Base-by-base conservation (phyloP, 164 flowering plant species). In the Magnolia kwangsiensis region DNA sequence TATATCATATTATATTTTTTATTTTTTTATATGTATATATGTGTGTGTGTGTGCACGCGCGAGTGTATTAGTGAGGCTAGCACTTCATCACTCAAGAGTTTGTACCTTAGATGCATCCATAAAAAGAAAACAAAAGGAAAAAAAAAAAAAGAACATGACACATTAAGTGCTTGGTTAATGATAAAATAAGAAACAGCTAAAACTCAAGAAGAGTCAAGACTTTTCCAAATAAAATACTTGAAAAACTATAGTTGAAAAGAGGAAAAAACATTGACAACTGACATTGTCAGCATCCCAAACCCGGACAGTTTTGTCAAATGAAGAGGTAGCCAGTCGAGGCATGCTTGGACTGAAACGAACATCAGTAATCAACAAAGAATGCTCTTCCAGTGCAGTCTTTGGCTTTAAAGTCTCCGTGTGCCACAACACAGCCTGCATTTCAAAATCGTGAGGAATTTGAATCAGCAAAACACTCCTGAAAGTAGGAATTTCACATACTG, bases 251-350 rank as follows among this genome's bases (percentile, higher is more conserved):
- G 21, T 21, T 8, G 11, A 70, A 70, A 49, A 11, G 13, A 49
- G 10, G 24, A 50, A 50, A 50, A 19, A 8, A 71, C 24, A 27
- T 4, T 55, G 61, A 50, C 4, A 10, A 81, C 93, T 85, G 58
- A 90, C 97, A 80, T 90, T 90, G 50, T 92, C 95, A 78, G 84
- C 88, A 80, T 90, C 91, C 97, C 97, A 92, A 58, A 92, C 89
- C 83, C 91, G 80, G 83, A 92, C 95, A 77, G 93, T 88, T 81
- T 81, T 82, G 81, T 92, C 97, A 80, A 81, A 86, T 29, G 97
- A 92, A 50, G 95, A 90, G 72, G 97, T 90, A 59, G 95, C 97
- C 61, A 92, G 84, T 20, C 91, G 83, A 50, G 91, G 81, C 84
- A 85, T 78, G 83, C 86, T 87, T 72, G 92, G 90, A 82, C 93